Conservation (phyloP, 2,329 filamentous ascomycete genomes). For the Trichoderma pleuroti region DNA sequence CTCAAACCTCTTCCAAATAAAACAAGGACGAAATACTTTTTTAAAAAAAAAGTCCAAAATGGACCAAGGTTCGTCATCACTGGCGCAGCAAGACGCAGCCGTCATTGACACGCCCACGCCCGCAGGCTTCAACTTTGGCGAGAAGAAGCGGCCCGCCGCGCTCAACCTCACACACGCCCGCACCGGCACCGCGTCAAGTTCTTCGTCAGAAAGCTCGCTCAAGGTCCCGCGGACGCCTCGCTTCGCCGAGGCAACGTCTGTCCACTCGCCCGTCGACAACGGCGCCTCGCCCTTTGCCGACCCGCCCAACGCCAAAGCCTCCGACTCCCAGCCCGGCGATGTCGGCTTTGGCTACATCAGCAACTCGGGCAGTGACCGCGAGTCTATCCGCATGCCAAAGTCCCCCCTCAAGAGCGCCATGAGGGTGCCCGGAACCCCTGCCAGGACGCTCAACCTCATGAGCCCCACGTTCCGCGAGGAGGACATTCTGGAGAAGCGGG, state of each 20-base stretch:
- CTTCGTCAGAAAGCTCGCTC: constrained; percentile 53
- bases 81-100: neutral
- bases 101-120: constrained; percentile 25
- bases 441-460: constrained; percentile 70
- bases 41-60: constrained; percentile 29
- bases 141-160: constrained; percentile 55
- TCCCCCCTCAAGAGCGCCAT: constrained; percentile 87
- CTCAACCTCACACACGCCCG: constrained; percentile 51
- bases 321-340: constrained; percentile 73
- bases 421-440: constrained; percentile 80
- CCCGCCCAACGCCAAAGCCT: constrained; percentile 49
- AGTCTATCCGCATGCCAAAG: constrained; percentile 61
- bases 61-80: constrained; percentile 38
- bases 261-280: constrained; percentile 70
- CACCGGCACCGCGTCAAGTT: constrained; percentile 48
- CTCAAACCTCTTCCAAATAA: neutral
- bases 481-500: constrained; percentile 78
- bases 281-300: constrained; percentile 56
- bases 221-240: constrained; percentile 71
- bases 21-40: neutral
- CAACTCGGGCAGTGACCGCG: constrained; percentile 51
- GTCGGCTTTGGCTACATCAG: constrained; percentile 90
- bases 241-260: constrained; percentile 76
- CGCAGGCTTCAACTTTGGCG: constrained; percentile 32
- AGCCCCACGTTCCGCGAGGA: constrained; percentile 93